Percentiles rank a stretch among this genome's conserved stretches.
Conservation (phyloP, 768 basidiomycete genomes). For the Calvatia gigantea region DNA sequence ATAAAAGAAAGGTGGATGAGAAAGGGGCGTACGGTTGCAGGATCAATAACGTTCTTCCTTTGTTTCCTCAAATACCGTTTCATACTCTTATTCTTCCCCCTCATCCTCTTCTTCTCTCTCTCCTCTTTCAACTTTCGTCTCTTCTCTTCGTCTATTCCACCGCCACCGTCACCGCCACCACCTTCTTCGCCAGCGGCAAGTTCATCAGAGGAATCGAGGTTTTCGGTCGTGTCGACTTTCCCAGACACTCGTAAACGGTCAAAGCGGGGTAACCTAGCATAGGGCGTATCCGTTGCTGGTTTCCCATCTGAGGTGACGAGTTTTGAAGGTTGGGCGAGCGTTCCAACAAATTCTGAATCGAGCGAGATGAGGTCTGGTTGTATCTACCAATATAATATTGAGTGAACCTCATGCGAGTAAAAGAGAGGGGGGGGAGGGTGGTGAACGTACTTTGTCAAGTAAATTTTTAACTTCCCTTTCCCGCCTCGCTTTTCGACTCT, state of each 20-base stretch:
- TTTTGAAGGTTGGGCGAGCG: conserved; percentile 30
- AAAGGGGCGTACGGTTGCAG: conserved; percentile 49
- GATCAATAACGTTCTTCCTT: conserved; percentile 93
- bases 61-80: conserved; percentile 88
- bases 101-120: conserved; percentile 75
- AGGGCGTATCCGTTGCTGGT: conserved; percentile 49
- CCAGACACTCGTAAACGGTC: conserved; percentile 74
- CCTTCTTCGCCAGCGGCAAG: conserved; percentile 37
- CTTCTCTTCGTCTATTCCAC: conserved; percentile 34
- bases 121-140: conserved; percentile 30
- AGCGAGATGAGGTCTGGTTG: conserved; percentile 90
- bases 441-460: conserved; percentile 71
- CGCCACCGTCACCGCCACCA: conserved; percentile 35
- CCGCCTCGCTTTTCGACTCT: conserved; percentile 72
- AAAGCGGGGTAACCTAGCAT: conserved; percentile 70
- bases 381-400: conserved; percentile 63
- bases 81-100: conserved; percentile 82
- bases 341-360: conserved; percentile 74
- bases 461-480: conserved; percentile 90
- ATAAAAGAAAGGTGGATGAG: background rate
- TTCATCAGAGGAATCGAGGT: conserved; percentile 31
- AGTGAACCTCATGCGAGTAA: no score
- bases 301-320: conserved; percentile 12
- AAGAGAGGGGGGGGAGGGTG: no score
- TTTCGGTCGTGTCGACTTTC: conserved; percentile 59